Base-by-base conservation (phyloP, 2,329 filamentous ascomycete species). In the Talaromyces sp. region DNA sequence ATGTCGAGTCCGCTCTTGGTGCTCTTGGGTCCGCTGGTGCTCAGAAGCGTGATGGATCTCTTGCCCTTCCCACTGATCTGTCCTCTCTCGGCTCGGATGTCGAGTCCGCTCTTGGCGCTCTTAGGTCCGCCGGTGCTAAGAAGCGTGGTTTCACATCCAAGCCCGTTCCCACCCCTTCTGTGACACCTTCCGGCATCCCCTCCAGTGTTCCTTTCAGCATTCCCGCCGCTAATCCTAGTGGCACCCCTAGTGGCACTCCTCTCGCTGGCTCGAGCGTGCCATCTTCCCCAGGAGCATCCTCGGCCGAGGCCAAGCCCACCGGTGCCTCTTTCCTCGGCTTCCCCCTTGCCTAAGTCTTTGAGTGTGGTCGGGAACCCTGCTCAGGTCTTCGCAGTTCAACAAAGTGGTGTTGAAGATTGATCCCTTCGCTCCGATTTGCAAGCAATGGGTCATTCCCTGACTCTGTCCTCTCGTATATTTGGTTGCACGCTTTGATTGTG, bases 321-420 rank as follows among this genome's bases (percentile, higher is more conserved):
- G 55, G 55, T n/a, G 29, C 33, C 16, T 48, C 55, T 4, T 33
- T 53, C 35, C 36, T 49, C 13, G 52, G 55, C 11, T 33, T 58
- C 30, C 46, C 52, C n/a, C 13, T 53, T 47, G 39, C 41, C 35
- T 58, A 49, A 27, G 17, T 36, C 3, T 4, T 9, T 7, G n/a
- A 1, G 14, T 19, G 4, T 35, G 1, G 14, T 46, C 24, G 4
- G 17, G 14, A 13, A 42, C 2, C 9, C 22, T 7, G n/a, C 4
- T 42, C 22, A 16, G 6, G 7, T 3, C 10, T 27, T 16, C 3
- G 22, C n/a, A 5, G 14, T 16, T 41, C n/a, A 11, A 24, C 4
- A 11, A 4, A 17, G 24, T 9, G 24, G 24, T 27, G 24, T 5
- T 27, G 9, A 5, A 9, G 9, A 9, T 27, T 27, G 24, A 27